phyloP scores from a whole-genome alignment of 2,329 filamentous ascomycete genomes.

The Pyrenochaeta sp. region DNA sequence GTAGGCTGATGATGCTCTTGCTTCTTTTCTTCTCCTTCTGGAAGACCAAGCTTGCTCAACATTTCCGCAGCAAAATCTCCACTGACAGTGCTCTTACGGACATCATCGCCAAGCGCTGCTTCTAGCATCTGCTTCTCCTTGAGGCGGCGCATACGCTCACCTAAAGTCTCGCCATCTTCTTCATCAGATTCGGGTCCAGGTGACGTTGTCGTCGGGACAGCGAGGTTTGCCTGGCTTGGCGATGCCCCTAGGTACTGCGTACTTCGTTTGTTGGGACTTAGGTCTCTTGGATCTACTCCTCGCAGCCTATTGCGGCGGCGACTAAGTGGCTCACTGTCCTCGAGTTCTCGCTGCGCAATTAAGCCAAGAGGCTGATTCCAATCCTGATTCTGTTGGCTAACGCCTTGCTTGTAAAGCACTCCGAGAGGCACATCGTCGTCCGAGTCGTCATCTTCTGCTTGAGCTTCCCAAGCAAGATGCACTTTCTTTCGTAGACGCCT shows the following conservation, averaged over 20 bases:
- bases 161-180: constrained; percentile 71
- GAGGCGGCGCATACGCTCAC: constrained; percentile 70
- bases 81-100: constrained; percentile 64
- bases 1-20: constrained; percentile 39
- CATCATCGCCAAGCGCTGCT: constrained; percentile 50
- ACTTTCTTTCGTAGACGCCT: constrained; percentile 78
- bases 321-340: constrained; percentile 91
- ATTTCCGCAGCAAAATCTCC: constrained; percentile 74
- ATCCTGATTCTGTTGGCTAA: constrained; percentile 52
- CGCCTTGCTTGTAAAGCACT: constrained; percentile 69
- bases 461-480: constrained; percentile 90
- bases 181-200: constrained; percentile 42
- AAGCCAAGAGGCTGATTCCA: constrained; percentile 74
- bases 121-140: constrained; percentile 64
- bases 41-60: constrained; percentile 57
- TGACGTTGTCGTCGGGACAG: constrained; percentile 36
- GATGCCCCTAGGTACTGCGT: constrained; percentile 26
- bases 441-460: constrained; percentile 54
- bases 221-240: constrained; percentile 36
- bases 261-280: constrained; percentile 31
- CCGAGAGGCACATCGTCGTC: constrained; percentile 89
- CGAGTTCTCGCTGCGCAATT: constrained; percentile 82
- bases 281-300: constrained; percentile 58
- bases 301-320: constrained; percentile 77
- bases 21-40: constrained; percentile 27